phyloP scores from a whole-genome alignment of 129 eudicot species.

The Helianthus annuus region DNA sequence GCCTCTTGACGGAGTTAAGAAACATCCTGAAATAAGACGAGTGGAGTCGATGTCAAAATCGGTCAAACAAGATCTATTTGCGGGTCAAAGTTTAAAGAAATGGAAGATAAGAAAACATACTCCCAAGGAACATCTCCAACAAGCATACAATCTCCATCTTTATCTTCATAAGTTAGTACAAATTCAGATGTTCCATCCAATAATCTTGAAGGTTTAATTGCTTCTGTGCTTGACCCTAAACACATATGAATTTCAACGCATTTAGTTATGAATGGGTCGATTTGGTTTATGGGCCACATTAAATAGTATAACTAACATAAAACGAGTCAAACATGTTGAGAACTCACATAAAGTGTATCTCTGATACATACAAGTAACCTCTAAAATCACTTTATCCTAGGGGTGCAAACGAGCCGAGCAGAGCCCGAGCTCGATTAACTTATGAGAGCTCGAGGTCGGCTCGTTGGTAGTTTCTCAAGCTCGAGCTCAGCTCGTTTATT shows the following conservation, averaged over 20 bases:
- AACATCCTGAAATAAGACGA: slow-evolving; percentile 74
- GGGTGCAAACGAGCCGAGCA: no score
- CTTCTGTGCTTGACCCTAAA: slow-evolving; percentile 51
- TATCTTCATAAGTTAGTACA: slow-evolving; percentile 94
- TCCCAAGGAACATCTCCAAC: slow-evolving; percentile 98
- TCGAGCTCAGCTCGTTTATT: no score
- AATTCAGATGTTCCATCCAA: slow-evolving; percentile 78
- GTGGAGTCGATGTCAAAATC: not conserved
- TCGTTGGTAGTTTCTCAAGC: no score
- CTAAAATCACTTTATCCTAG: not conserved
- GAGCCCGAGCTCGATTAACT: no score
- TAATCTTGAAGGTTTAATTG: slow-evolving; percentile 52
- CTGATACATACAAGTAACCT: not conserved
- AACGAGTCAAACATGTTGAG: not conserved
- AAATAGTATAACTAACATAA: not conserved
- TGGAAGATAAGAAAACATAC: slow-evolving; percentile 44
- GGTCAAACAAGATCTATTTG: slow-evolving; percentile 3
- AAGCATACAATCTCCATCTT: slow-evolving; percentile 98
- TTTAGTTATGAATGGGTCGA: not conserved
- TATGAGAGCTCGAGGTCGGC: no score
- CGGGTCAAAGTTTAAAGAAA: not conserved
- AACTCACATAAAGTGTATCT: not conserved
- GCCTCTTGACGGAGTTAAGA: slow-evolving; percentile 77
- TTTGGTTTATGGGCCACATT: not conserved
- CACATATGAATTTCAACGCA: slow-evolving; percentile 8